phyloP scores from a whole-genome alignment of 2,329 filamentous ascomycete genomes.

The Torrubiellomyces zombiae region DNA sequence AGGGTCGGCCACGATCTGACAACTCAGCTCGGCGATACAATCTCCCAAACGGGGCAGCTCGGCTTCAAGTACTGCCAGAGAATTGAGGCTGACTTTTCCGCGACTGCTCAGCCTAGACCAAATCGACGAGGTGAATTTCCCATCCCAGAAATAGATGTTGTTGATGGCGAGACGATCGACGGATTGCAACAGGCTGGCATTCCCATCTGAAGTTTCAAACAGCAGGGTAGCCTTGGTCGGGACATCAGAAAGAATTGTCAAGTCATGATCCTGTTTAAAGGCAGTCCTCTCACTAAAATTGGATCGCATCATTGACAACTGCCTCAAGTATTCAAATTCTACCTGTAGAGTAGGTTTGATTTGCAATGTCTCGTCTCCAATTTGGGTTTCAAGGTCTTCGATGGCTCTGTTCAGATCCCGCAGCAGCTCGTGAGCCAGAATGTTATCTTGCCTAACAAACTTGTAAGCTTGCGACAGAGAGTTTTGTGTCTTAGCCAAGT shows the following conservation, averaged over 20 bases:
- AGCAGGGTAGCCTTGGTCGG: constrained; percentile 17
- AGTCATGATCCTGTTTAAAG: constrained; percentile 15
- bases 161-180: constrained; percentile 29
- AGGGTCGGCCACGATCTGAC: constrained; percentile 32
- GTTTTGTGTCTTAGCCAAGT: constrained; percentile 34
- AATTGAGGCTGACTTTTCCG: constrained; percentile 36
- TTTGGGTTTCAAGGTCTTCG: constrained; percentile 28
- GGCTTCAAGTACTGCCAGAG: constrained; percentile 44
- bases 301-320: constrained; percentile 28
- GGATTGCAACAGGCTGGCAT: constrained; percentile 25
- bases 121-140: constrained; percentile 26
- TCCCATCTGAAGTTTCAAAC: constrained; percentile 15
- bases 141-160: constrained; percentile 21
- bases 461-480: constrained; percentile 39
- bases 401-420: constrained; percentile 33
- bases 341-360: constrained; percentile 32
- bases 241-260: constrained; percentile 30
- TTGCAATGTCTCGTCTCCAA: constrained; percentile 23
- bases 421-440: constrained; percentile 29
- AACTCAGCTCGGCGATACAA: constrained; percentile 32
- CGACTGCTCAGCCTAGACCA: constrained; percentile 37
- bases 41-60: constrained; percentile 46
- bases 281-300: constrained; percentile 1
- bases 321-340: constrained; percentile 41
- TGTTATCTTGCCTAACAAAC: constrained; percentile 27